Conservation (phyloP, 768 basidiomycete genomes). For the Asterophora lycoperdoides region DNA sequence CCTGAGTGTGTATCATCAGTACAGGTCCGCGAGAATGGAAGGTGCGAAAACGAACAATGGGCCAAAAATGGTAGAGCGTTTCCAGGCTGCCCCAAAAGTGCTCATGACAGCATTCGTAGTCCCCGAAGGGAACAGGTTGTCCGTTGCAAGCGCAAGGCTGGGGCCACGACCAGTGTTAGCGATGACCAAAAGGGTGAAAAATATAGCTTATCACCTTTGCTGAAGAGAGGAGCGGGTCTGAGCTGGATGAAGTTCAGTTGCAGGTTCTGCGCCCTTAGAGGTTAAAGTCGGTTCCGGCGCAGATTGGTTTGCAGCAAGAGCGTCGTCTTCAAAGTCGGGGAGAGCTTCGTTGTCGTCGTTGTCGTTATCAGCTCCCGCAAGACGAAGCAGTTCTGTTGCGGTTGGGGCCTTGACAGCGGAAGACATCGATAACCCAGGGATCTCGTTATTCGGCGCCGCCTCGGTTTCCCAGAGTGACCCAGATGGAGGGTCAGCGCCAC, state of each 20-base stretch:
- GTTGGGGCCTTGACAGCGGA: conserved; percentile 24
- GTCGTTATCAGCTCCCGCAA: conserved; percentile 42
- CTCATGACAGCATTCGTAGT: conserved; percentile 14
- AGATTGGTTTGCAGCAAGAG: conserved; percentile 1
- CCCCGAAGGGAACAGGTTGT: conserved; percentile 43
- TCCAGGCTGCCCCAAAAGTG: conserved; percentile 32
- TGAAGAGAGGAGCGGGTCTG: conserved; percentile 15
- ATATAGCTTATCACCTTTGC: conserved; percentile 22
- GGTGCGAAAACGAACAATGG: conserved; percentile 36
- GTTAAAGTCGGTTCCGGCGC: neutral
- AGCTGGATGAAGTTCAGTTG: neutral
- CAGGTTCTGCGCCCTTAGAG: neutral
- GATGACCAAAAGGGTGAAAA: neutral
- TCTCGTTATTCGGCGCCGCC: conserved; percentile 16
- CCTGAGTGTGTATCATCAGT: conserved; percentile 18
- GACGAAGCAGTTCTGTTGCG: conserved; percentile 41
- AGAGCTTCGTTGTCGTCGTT: conserved; percentile 35
- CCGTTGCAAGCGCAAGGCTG: conserved; percentile 41
- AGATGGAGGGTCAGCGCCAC: conserved; percentile 2
- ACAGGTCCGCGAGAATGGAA: neutral
- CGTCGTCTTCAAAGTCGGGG: conserved; percentile 52
- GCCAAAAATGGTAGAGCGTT: conserved; percentile 61
- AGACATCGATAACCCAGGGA: neutral
- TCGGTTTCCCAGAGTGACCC: conserved; percentile 11
- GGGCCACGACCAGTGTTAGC: conserved; percentile 5